Base-by-base conservation (phyloP, 345 rosid genomes). In the Aquilaria yunnanensis region DNA sequence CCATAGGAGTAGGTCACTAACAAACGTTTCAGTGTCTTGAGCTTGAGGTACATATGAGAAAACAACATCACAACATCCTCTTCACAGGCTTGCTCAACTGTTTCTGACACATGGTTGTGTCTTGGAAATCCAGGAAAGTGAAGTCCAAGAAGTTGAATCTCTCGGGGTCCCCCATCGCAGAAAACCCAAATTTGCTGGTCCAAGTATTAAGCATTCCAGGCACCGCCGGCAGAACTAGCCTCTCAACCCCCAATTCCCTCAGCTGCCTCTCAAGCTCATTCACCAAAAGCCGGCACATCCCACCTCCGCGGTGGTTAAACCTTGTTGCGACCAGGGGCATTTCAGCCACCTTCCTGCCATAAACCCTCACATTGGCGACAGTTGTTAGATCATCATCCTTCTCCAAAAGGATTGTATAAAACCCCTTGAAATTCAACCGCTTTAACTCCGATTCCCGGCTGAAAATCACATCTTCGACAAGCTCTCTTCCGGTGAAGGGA, bases 361-460 rank as follows among this genome's bases (percentile, higher is more conserved):
- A 64, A 23, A 88, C 77, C 81, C 97, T 88, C 23, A 89, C 46
- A 30, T 66, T 69, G 12, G 93, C 97, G 60, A 79, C 89, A 1
- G 82, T 73, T 12, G 87, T 34, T 61, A 83, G 50, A 61, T 78
- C 81, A 4, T 74, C 89, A 58, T 78, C 67, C 47, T 49, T 83
- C 74, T 87, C 88, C 51, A 92, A 43, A 50, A 83, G 32, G 51
- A 80, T 66, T 0, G 90, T 78, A 60, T 82, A 85, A 73, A 87
- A 89, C 30, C 98, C 95, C 62, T 47, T 63, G 46, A 75, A 86
- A 62, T 83, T 72, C 37, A 79, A 60, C 29, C 86, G 83, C 2
- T 69, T 75, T 10, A 77, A 77, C 33, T 77, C 81, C 69, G 60
- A 81, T 79, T 56, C 60, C 57, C 67, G 65, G 64, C 77, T 75